Base-by-base conservation (phyloP, 1,139 yeast species). In the Zygosaccharomyces pseudobailii region DNA sequence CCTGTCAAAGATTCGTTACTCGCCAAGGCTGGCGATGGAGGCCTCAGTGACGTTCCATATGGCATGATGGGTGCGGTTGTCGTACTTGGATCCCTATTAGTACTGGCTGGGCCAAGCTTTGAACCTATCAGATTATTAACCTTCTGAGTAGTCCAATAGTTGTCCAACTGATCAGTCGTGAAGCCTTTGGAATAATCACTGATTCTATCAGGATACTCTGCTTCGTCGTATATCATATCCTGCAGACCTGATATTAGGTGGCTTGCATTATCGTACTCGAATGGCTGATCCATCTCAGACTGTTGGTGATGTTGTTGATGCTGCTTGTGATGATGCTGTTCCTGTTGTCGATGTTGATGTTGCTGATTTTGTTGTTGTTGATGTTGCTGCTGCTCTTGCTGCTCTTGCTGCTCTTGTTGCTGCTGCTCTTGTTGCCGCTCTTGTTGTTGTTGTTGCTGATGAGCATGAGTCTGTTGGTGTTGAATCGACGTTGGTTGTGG, bases 131-230 rank as follows among this genome's bases (percentile, higher is more conserved):
- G 13, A 30, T 13, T n/a, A n/a, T 6, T n/a, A 30, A 3, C 33
- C 33, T 10, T 30, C 48, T 55, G 58, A 17, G 43, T 54, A 6
- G 50, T 51, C 68, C 68, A 64, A 47, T 61, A 64, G 36, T 57
- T 59, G 45, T 64, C 68, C 30, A 64, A 44, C 49, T 64, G 64
- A 40, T 61, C 67, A 2, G 58, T 62, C 8, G 68, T 64, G 40
- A 61, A 64, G 2, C 61, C 58, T 40, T 57, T 62, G 4, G 67
- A 61, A 37, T 57, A 60, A 23, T 58, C 59, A 36, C 62, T 61
- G n/a, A 59, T 55, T 13, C 53, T 54, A 20, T 61, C 63, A 7
- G 63, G 59, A 39, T 53, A 52, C 34, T 62, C 67, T 2, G 57
- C 52, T 39, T 63, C 68, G 33, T 62, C 64, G 41, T 54, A 57